Base-by-base conservation (phyloP, 2,329 filamentous ascomycete genomes). In the Exophiala oligosperma region DNA sequence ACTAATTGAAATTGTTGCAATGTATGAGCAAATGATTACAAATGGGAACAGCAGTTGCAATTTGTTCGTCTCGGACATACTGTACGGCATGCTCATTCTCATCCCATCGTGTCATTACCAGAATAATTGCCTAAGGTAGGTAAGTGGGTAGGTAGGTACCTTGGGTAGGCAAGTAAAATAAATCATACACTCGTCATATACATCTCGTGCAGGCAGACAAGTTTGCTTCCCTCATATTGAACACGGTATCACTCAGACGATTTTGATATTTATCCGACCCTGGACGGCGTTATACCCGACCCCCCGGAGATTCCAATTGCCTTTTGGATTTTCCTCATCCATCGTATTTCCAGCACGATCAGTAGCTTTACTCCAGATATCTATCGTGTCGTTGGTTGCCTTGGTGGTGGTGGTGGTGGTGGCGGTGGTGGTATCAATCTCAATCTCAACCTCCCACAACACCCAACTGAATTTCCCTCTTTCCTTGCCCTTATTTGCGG, bases 251-350 rank as follows among this genome's bases (percentile, higher is more conserved):
- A 17, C 17, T 17, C 21, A 54, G 17, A 44, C 35, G 47, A 58
- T 49, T 9, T 17, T 58, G 4, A 58, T 32, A 3, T 35, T 35
- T n/a, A 32, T 53, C 43, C 56, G 32, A n/a, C 56, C 79, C 1
- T 82, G 83, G 70, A 81, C 85, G 1, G 80, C 84, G 70, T 84
- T 83, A 70, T 85, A 86, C 29, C 76, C 81, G 4, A 85, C 81
- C 0, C 83, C 83, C 54, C 83, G 74, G 55, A 83, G 69, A 69
- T 85, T 86, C 83, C 84, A 86, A 64, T 77, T 69, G 2, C 77
- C 74, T 52, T 54, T 56, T 50, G 71, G 71, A 57, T 74, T 69
- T 21, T 70, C 70, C 66, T 85, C 82, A 23, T 41, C n/a, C 54
- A 56, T 56, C 26, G 72, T 72, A 66, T 84, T 81, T 2, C 82